phyloP scores from a whole-genome alignment of 208 protist species.

The Leishmania amazonensis region DNA sequence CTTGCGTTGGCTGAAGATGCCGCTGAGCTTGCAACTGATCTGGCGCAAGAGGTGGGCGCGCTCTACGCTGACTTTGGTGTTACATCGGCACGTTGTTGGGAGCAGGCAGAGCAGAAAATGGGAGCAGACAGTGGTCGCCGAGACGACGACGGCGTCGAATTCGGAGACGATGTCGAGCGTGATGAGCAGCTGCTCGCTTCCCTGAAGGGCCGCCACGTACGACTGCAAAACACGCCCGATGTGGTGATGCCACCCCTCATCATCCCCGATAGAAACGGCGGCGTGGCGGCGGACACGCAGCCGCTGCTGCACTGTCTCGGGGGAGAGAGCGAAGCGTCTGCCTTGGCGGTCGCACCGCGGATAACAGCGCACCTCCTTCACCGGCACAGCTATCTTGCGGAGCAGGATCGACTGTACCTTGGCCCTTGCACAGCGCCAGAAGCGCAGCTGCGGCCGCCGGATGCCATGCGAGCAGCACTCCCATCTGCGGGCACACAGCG shows the following conservation, averaged over 20 bases:
- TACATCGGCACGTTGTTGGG: neutral
- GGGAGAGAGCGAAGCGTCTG: neutral
- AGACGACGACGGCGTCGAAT: conserved; percentile 1
- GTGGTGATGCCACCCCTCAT: conserved; percentile 12
- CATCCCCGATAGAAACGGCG: conserved; percentile 29
- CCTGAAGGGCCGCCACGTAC: conserved; percentile 9
- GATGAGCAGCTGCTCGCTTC: conserved; percentile 11
- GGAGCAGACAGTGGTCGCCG: neutral
- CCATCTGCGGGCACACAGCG: neutral
- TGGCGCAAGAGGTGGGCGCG: conserved; percentile 7
- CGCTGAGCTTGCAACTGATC: conserved; percentile 15
- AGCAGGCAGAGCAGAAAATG: neutral
- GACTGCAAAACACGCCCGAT: conserved; percentile 23
- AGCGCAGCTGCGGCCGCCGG: conserved; percentile 27
- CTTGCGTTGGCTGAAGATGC: conserved; percentile 8
- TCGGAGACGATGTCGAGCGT: conserved; percentile 23
- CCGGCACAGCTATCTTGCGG: conserved; percentile 35
- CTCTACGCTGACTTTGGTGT: neutral
- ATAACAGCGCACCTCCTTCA: conserved; percentile 15
- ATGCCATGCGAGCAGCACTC: neutral
- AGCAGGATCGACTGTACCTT: conserved; percentile 74
- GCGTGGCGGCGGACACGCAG: conserved; percentile 1
- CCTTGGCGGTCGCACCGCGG: neutral
- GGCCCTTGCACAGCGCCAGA: conserved; percentile 41
- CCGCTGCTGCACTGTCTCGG: neutral